Base-by-base conservation (phyloP, 2,329 filamentous ascomycete genomes). In the Monosporascus cannonballus region DNA sequence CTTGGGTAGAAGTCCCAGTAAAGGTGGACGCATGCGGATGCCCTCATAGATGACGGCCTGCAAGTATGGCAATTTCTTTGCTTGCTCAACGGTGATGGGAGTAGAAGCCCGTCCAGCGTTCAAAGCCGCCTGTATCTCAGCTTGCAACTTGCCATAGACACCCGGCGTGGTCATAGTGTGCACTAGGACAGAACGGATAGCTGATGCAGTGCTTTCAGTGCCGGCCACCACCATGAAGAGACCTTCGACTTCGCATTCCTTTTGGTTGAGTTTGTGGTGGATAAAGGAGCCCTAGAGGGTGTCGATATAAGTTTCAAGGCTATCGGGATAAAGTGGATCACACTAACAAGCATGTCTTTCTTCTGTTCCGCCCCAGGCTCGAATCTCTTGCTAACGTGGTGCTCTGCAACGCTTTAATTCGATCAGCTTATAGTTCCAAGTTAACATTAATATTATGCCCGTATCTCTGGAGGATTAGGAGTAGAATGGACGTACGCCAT, bases 121-220 rank as follows among this genome's bases (percentile, higher is more conserved):
- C 24, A 75, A 65, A 0, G 70, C 72, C 9, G 54, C 57, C 38
- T 74, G 67, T 49, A 77, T 71, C 60, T 80, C 77, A 0, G 60
- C 61, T n/a, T 73, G 70, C 1, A 81, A 62, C 20, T 69, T 71
- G 3, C 57, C 49, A 50, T 75, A 72, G 0, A 75, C 68, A 1
- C 66, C 66, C 0, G 76, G 76, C 34, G 71, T 72, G 7, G 71
- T 73, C 27, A 73, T 68, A 54, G 80, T 60, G 60, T 73, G 71
- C 18, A 79, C 68, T 50, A 80, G 52, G 8, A 72, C 76, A 34
- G 71, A 66, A 2, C 78, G 73, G 6, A 81, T 67, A 2, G 73
- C 70, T 1, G 73, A 75, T 0, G 78, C 73, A 0, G 77, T 78
- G 15, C 75, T 79, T 54, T 81, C 78, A 3, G 75, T 75, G 4